These are phyloP conservation scores for Lepidium didymum DNA, from an alignment of 345 rosid genomes.

Conservation along the genomic window DNA sequence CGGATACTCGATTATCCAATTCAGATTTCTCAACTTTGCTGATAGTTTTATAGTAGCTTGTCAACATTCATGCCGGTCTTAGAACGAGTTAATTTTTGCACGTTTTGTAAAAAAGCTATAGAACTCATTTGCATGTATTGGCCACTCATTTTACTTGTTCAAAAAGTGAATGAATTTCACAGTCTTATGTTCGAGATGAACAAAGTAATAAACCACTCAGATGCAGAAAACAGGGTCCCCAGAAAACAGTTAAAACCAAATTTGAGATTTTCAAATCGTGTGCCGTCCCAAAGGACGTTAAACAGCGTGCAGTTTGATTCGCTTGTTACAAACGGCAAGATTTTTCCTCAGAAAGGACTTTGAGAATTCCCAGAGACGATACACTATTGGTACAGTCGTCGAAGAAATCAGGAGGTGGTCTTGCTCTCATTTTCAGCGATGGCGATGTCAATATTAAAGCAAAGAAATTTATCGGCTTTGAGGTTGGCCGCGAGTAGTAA, in stretches of 20 bases:
- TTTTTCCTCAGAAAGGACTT: not conserved
- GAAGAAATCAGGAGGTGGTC: not conserved
- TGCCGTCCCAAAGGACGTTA: not conserved
- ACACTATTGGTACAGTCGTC: not conserved
- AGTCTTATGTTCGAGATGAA: not conserved
- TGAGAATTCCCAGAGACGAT: not conserved
- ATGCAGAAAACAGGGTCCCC: not conserved
- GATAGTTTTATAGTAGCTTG: not conserved
- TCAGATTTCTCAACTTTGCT: not conserved
- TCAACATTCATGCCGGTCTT: not conserved
- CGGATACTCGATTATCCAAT: not conserved
- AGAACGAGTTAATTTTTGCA: not conserved
- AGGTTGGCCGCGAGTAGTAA: conserved; percentile 25
- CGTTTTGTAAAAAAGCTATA: not conserved
- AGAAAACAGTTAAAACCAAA: not conserved
- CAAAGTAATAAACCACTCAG: not conserved
- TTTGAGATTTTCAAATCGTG: not conserved
- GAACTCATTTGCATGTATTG: conserved; percentile 2
- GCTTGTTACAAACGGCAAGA: not conserved
- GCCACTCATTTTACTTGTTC: not conserved
- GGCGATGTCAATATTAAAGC: conserved; percentile 52
- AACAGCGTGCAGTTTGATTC: conserved; percentile 8
- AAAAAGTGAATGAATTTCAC: not conserved
- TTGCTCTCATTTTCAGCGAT: conserved; percentile 20
- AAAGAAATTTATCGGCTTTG: conserved; percentile 30